Evolutionary conservation across 2,329 filamentous ascomycete species (phyloP).

Genomic region (Hawksworthiomyces lignivorus): DNA sequence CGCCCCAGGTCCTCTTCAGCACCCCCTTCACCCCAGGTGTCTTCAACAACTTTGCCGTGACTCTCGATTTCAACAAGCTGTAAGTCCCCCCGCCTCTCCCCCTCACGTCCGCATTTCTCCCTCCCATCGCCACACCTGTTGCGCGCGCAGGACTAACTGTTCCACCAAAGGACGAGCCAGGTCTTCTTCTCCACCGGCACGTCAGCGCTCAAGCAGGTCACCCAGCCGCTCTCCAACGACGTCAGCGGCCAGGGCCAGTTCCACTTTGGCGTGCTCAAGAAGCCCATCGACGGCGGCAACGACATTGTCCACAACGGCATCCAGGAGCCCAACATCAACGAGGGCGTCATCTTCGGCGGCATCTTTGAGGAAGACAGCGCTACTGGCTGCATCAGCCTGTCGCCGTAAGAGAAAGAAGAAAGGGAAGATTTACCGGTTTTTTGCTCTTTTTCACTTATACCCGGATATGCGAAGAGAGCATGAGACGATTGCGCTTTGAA

Average conservation of each 20-base stretch:
- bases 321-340: conserved; percentile 40
- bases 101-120: neutral
- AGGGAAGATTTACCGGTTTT: no score
- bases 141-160: no score
- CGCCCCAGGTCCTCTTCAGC: conserved; percentile 41
- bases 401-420: no score
- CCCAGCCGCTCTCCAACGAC: conserved; percentile 38
- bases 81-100: conserved; percentile 23
- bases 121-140: no score
- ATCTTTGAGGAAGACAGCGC: conserved; percentile 46
- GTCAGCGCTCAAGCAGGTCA: conserved; percentile 38
- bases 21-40: conserved; percentile 40
- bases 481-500: no score
- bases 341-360: conserved; percentile 44
- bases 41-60: conserved; percentile 57
- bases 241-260: conserved; percentile 52
- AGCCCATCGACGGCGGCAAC: conserved; percentile 37
- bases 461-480: no score
- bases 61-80: conserved; percentile 49
- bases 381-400: conserved; percentile 29
- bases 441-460: no score
- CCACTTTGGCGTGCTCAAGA: conserved; percentile 57
- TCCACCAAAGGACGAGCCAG: conserved; percentile 49
- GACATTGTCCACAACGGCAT: conserved; percentile 41
- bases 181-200: conserved; percentile 48